phyloP scores from a whole-genome alignment of 352 stramenopile genomes.

The Albugo laibachii region DNA sequence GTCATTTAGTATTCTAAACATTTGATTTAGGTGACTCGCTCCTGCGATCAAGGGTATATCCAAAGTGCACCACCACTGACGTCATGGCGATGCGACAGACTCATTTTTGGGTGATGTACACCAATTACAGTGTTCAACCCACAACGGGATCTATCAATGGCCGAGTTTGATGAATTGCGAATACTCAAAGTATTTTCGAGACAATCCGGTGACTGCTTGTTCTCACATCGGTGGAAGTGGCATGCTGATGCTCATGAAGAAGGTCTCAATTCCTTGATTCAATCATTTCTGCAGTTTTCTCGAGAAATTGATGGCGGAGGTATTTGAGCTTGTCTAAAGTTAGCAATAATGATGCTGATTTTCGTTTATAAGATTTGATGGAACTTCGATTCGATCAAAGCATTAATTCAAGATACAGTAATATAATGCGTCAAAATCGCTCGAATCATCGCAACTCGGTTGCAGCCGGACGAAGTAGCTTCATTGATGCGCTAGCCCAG shows the following conservation, averaged over 20 bases:
- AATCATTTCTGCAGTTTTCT: slow-evolving; percentile 69
- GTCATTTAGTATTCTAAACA: too few species aligned
- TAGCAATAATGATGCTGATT: slow-evolving; percentile 3
- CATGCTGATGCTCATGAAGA: slow-evolving; percentile 45
- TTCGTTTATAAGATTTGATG: slow-evolving; percentile 26
- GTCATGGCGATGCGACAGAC: too few species aligned
- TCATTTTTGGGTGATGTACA: too few species aligned
- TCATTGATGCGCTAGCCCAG: slow-evolving; percentile 3
- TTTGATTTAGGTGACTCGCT: too few species aligned
- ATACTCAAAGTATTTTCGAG: slow-evolving; percentile 59
- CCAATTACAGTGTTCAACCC: too few species aligned
- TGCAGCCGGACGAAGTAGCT: slow-evolving; percentile 2
- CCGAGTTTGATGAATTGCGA: slow-evolving; percentile 15
- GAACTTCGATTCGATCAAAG: slow-evolving; percentile 40
- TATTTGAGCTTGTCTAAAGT: slow-evolving; percentile 5
- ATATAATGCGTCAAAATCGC: slow-evolving; percentile 4
- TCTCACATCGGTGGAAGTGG: slow-evolving; percentile 70
- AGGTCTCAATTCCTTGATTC: slow-evolving; percentile 51
- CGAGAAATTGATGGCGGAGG: slow-evolving; percentile 68
- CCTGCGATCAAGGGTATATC: too few species aligned
- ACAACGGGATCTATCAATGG: too few species aligned
- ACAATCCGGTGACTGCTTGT: slow-evolving; percentile 44
- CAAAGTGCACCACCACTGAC: too few species aligned
- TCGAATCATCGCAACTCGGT: neutral
- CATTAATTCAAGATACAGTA: slow-evolving; percentile 5